A percentile compares a stretch with the other conserved stretches of the same genome.
phyloP scores from a whole-genome alignment of 805 yeast genomes.

The Cyberlindnera mrakii region DNA sequence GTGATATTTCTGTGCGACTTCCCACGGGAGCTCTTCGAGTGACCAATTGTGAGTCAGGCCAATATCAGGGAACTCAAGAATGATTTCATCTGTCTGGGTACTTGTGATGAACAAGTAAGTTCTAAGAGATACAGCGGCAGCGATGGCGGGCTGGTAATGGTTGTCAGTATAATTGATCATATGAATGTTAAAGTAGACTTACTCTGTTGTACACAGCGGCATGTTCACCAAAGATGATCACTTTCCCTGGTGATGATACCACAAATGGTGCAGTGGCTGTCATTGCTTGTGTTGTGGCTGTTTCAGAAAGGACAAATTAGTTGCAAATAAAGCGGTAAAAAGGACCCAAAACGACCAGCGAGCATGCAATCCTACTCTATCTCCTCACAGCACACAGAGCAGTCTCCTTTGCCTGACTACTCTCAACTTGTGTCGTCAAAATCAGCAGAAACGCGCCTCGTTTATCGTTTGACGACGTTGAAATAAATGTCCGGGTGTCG shows the following conservation, averaged over 20 bases:
- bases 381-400: no score
- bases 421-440: no score
- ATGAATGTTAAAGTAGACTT: slow-evolving; percentile 12
- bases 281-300: neutral
- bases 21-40: slow-evolving; percentile 57
- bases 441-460: no score
- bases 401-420: no score
- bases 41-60: slow-evolving; percentile 61
- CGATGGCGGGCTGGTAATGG: slow-evolving; percentile 72
- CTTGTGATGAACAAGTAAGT: slow-evolving; percentile 67
- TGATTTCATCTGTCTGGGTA: slow-evolving; percentile 36
- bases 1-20: slow-evolving; percentile 22
- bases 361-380: no score
- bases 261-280: slow-evolving; percentile 42
- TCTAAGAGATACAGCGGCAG: slow-evolving; percentile 85
- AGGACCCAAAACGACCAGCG: no score
- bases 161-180: slow-evolving; percentile 1
- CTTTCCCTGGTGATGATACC: slow-evolving; percentile 95
- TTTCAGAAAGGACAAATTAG: no score
- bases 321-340: no score
- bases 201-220: slow-evolving; percentile 84
- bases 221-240: slow-evolving; percentile 93
- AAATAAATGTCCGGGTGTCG: slow-evolving; percentile 1
- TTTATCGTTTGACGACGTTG: no score
- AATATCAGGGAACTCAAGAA: slow-evolving; percentile 82